Conservation (phyloP, 2,329 filamentous ascomycete species). For the Dichotomopilus funicola region DNA sequence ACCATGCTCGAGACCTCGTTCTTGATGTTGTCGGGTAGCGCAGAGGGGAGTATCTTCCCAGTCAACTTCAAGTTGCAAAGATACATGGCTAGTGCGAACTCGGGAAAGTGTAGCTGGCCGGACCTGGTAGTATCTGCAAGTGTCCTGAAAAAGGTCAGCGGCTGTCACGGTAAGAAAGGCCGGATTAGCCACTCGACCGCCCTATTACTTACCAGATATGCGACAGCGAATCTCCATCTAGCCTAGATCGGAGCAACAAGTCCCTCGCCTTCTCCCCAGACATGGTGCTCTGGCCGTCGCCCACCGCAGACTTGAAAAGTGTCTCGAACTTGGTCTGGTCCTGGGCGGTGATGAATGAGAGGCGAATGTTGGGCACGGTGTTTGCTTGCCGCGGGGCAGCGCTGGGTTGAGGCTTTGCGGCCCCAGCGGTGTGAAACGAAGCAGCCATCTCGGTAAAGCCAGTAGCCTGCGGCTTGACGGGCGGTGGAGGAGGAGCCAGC, state of each 20-base stretch:
- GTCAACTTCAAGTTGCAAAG: conserved; percentile 91
- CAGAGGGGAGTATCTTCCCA: conserved; percentile 69
- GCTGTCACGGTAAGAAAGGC: not conserved
- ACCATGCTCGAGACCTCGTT: conserved; percentile 99
- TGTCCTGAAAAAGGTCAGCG: conserved; percentile 51
- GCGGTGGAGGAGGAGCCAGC: conserved; percentile 46
- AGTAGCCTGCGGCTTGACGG: conserved; percentile 60
- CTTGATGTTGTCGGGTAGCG: conserved; percentile 75
- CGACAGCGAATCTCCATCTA: conserved; percentile 79
- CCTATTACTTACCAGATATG: conserved; percentile 70
- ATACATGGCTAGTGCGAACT: conserved; percentile 98
- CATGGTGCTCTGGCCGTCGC: conserved; percentile 75
- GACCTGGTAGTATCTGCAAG: conserved; percentile 93
- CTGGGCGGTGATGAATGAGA: conserved; percentile 91
- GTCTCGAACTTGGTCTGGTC: conserved; percentile 98
- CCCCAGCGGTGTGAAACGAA: conserved; percentile 52
- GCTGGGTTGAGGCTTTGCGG: conserved; percentile 39
- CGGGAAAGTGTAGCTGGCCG: conserved; percentile 91
- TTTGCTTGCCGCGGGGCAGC: conserved; percentile 48
- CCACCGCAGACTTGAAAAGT: conserved; percentile 90
- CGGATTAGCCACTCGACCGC: not conserved
- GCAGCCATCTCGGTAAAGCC: conserved; percentile 62
- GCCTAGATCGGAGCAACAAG: conserved; percentile 77
- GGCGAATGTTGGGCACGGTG: conserved; percentile 86
- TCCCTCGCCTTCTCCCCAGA: conserved; percentile 90